A percentile compares a stretch with the other conserved stretches of the same genome.
These are phyloP conservation scores for Triadica sebifera DNA, from an alignment of 345 rosid species.

Conservation along the genomic window DNA sequence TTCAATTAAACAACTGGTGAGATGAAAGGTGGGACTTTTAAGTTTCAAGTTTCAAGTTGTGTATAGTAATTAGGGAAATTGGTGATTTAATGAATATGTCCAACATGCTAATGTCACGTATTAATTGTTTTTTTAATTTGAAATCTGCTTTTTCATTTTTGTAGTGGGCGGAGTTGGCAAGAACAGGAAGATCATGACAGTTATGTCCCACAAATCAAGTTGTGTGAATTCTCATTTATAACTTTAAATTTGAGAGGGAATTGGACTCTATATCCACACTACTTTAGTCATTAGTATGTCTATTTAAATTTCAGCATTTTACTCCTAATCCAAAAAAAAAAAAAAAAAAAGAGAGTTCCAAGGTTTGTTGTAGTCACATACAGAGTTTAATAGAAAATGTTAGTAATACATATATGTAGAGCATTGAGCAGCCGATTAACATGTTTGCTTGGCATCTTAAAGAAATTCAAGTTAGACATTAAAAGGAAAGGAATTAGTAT, in stretches of 20 bases:
- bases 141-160: neutral
- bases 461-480: too few relatives aligned
- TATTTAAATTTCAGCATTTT: neutral
- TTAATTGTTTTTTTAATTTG: too few relatives aligned
- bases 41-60: neutral
- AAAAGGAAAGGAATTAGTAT: too few relatives aligned
- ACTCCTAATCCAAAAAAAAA: neutral
- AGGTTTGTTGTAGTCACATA: too few relatives aligned
- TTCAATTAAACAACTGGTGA: constrained; percentile 12
- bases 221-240: neutral
- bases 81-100: neutral
- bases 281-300: neutral
- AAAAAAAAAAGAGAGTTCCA: too few relatives aligned
- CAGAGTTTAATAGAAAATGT: too few relatives aligned
- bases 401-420: too few relatives aligned
- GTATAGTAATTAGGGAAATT: constrained; percentile 4
- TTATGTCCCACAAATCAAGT: constrained; percentile 2
- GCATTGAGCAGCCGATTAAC: too few relatives aligned
- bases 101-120: constrained; percentile 1
- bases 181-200: constrained; percentile 6
- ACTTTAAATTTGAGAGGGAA: constrained; percentile 2
- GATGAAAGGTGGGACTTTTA: constrained; percentile 12
- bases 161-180: constrained; percentile 4
- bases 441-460: too few relatives aligned
- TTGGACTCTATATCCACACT: neutral